Conservation (phyloP, 495 filamentous ascomycete species). For the Penicillium manginii region DNA sequence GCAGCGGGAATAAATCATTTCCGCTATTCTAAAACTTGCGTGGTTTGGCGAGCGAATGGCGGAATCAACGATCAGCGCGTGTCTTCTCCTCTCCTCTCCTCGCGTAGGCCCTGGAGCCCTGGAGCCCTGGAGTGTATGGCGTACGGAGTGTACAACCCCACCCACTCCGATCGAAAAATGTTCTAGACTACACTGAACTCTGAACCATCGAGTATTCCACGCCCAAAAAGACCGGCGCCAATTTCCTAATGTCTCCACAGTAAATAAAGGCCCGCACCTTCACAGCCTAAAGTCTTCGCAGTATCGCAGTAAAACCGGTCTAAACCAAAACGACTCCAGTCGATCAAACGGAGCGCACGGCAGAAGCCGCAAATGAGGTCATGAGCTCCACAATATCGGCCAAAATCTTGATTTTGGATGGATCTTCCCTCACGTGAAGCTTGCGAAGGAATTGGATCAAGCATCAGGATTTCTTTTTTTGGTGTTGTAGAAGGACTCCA, state of each 20-base stretch:
- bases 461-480: neutral
- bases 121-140: no score
- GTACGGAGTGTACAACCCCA: no score
- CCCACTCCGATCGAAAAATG: neutral
- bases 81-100: neutral
- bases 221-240: neutral
- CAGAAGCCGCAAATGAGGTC: slow-evolving; percentile 33
- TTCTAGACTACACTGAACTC: neutral
- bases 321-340: slow-evolving; percentile 8
- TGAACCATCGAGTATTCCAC: no score
- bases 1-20: slow-evolving; percentile 6
- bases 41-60: neutral
- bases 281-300: slow-evolving; percentile 4
- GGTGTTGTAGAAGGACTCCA: no score
- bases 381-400: slow-evolving; percentile 19
- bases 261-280: neutral
- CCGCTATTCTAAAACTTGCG: neutral
- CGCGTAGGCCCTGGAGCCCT: no score
- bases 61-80: neutral
- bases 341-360: slow-evolving; percentile 30
- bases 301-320: neutral
- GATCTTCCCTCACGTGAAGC: neutral
- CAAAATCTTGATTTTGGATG: slow-evolving; percentile 29
- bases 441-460: neutral
- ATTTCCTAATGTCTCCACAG: neutral